These are phyloP conservation scores for Amyloporia xantha DNA, from an alignment of 768 basidiomycete genomes.

Conservation along the genomic window DNA sequence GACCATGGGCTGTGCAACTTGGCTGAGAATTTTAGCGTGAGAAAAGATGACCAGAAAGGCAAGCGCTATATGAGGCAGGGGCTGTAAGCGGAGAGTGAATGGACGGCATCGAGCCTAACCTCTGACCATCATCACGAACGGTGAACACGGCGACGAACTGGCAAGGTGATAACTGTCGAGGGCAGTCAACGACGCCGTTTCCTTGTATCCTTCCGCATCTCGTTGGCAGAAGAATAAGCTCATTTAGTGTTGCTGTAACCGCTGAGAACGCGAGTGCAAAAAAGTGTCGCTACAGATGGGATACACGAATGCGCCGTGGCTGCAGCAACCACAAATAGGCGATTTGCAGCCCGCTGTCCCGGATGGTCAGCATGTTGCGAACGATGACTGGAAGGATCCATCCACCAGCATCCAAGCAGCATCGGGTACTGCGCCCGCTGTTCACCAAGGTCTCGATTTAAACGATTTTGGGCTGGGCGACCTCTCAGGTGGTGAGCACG, in stretches of 20 bases:
- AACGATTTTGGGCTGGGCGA: conserved; percentile 39
- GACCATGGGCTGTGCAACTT: too few species aligned
- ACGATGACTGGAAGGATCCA: conserved; percentile 26
- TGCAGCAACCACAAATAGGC: conserved; percentile 32
- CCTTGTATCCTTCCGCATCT: conserved; percentile 27
- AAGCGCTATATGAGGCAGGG: conserved; percentile 10
- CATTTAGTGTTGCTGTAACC: conserved; percentile 33
- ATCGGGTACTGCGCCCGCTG: conserved; percentile 20
- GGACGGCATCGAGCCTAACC: conserved; percentile 17
- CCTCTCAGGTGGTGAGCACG: conserved; percentile 35
- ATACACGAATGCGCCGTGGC: conserved; percentile 36
- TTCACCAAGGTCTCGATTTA: conserved; percentile 31
- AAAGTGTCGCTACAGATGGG: conserved; percentile 39
- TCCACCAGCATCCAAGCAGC: conserved; percentile 27
- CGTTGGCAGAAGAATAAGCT: conserved; percentile 40
- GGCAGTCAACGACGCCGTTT: conserved; percentile 12
- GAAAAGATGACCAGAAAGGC: conserved; percentile 9
- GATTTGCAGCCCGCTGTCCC: conserved; percentile 14
- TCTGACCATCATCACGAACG: conserved; percentile 25
- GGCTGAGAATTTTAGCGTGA: too few species aligned
- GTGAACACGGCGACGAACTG: conserved; percentile 18
- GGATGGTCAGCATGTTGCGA: conserved; percentile 16
- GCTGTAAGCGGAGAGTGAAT: conserved; percentile 24
- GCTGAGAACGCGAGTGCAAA: conserved; percentile 37
- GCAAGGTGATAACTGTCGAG: conserved; percentile 20